These are phyloP conservation scores for Aspergillus udagawae DNA, from an alignment of 2,329 filamentous ascomycete species.

Conservation along the genomic window DNA sequence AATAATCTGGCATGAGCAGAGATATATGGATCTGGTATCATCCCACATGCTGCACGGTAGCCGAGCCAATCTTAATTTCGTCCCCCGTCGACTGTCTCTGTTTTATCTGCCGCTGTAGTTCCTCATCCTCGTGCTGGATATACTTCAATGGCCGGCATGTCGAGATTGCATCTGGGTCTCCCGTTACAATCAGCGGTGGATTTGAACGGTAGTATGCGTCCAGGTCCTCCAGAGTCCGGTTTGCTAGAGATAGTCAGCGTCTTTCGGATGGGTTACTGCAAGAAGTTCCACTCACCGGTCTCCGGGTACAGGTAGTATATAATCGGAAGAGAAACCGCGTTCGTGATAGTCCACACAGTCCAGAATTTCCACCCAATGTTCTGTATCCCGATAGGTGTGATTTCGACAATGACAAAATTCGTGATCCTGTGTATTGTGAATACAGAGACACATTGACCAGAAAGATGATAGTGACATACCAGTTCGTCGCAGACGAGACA, in stretches of 20 bases:
- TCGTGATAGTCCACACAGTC: constrained; percentile 45
- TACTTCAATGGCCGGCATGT: constrained; percentile 46
- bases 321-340: constrained; percentile 46
- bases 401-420: constrained; percentile 37
- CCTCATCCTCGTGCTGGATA: constrained; percentile 44
- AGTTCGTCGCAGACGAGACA: constrained; percentile 48
- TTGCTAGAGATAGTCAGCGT: constrained; percentile 8
- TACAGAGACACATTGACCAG: fast-evolving
- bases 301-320: constrained; percentile 42
- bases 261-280: not conserved
- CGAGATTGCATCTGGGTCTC: constrained; percentile 46
- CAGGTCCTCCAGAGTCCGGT: constrained; percentile 31
- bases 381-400: constrained; percentile 44
- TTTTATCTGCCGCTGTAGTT: constrained; percentile 14
- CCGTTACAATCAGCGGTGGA: constrained; percentile 44
- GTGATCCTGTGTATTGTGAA: constrained; percentile 13
- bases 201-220: constrained; percentile 37
- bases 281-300: constrained; percentile 15
- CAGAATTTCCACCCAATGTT: constrained; percentile 41
- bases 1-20: too few relatives aligned
- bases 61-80: not conserved
- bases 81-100: not conserved
- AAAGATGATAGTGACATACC: constrained; percentile 33
- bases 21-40: not conserved
- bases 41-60: not conserved